Percentiles rank a stretch among this genome's conserved stretches.
phyloP scores from a whole-genome alignment of 1,284 basidiomycete species.

The Melanopsichium pennsylvanicum region DNA sequence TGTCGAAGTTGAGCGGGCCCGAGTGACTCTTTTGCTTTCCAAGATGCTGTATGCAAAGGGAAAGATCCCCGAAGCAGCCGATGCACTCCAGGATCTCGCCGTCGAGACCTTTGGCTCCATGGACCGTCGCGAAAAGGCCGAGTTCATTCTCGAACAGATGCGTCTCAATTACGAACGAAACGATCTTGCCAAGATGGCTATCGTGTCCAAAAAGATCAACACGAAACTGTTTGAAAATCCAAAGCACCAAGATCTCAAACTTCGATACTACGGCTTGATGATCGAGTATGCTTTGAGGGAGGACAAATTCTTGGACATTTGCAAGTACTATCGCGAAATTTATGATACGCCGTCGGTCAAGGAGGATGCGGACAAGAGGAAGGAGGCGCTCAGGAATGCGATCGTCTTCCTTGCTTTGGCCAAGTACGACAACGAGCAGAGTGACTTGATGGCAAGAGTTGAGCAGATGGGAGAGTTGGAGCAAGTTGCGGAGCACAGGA shows the following conservation, averaged over 20 bases:
- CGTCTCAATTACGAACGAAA: slow-evolving; percentile 79
- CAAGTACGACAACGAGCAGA: slow-evolving; percentile 95
- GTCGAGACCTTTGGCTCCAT: slow-evolving; percentile 99
- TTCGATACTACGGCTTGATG: slow-evolving; percentile 95
- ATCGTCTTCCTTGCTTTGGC: slow-evolving; percentile 93
- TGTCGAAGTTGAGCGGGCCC: slow-evolving; percentile 93
- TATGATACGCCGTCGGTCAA: slow-evolving; percentile 94
- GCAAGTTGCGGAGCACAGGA: slow-evolving; percentile 84
- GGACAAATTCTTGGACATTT: slow-evolving; percentile 87
- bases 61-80: slow-evolving; percentile 59
- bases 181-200: slow-evolving; percentile 88
- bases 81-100: slow-evolving; percentile 83
- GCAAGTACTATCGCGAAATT: slow-evolving; percentile 93
- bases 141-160: slow-evolving; percentile 99
- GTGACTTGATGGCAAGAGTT: slow-evolving; percentile 90
- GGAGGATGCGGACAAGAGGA: slow-evolving; percentile 68
- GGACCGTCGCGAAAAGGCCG: slow-evolving; percentile 96
- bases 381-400: slow-evolving; percentile 72
- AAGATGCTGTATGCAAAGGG: slow-evolving; percentile 54
- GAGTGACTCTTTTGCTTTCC: slow-evolving; percentile 70
- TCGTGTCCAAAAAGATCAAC: slow-evolving; percentile 93
- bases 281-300: slow-evolving; percentile 89
- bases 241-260: slow-evolving; percentile 90
- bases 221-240: slow-evolving; percentile 81
- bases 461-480: slow-evolving; percentile 74